Conservation (phyloP, 306 rosid genomes). For the Cercis canadensis region DNA sequence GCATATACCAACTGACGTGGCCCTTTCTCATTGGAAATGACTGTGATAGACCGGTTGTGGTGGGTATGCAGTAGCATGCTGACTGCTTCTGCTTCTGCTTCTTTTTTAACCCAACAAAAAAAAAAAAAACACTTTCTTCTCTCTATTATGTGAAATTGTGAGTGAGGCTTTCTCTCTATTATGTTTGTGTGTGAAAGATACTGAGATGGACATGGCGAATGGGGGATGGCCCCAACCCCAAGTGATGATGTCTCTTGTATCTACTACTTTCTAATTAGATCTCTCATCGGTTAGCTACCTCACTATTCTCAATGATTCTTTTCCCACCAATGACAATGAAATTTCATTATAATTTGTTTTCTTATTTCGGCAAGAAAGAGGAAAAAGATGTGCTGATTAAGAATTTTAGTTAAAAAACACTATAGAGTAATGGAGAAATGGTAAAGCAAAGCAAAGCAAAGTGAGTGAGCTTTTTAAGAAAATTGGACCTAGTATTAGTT, state of each 20-base stretch:
- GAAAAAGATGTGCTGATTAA: background rate
- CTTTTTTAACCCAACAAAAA: background rate
- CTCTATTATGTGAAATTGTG: background rate
- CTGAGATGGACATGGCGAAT: slow-evolving; percentile 2
- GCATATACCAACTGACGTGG: slow-evolving; percentile 47
- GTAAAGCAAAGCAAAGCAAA: background rate
- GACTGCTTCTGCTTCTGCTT: background rate
- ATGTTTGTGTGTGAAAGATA: background rate
- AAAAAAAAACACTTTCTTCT: background rate
- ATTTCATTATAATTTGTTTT: slow-evolving; percentile 20
- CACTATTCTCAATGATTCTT: slow-evolving; percentile 14
- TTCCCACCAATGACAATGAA: background rate
- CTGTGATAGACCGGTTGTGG: slow-evolving; percentile 16
- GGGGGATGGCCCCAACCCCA: slow-evolving; percentile 15
- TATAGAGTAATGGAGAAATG: background rate
- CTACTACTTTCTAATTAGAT: slow-evolving; percentile 15
- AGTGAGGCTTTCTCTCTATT: background rate
- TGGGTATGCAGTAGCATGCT: slow-evolving; percentile 13
- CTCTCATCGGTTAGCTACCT: slow-evolving; percentile 19
- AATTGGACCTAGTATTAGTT: background rate
- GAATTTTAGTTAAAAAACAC: background rate
- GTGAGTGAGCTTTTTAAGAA: background rate
- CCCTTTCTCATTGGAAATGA: slow-evolving; percentile 31
- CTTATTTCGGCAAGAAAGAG: background rate
- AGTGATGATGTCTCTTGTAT: background rate